A percentile compares a stretch with the other conserved stretches of the same genome.
phyloP scores from a whole-genome alignment of 768 basidiomycete genomes.

The Coprinopsis strossmayeri region DNA sequence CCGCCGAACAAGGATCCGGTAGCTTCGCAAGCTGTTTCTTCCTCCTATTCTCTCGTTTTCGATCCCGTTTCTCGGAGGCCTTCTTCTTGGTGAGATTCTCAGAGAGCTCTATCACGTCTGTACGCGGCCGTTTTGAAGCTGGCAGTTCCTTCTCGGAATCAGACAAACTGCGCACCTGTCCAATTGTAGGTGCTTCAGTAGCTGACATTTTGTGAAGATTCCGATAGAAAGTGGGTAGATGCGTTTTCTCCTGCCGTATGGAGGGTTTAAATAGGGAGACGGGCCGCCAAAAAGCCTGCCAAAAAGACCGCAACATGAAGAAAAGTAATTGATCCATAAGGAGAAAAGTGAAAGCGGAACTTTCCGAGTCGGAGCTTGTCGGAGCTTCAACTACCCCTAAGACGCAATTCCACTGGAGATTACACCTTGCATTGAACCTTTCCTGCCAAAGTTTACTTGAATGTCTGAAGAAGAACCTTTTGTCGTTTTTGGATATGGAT shows the following conservation, averaged over 20 bases:
- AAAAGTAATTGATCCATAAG: too few relatives aligned
- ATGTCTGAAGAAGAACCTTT: constrained; percentile 28
- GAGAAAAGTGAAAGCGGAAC: background rate
- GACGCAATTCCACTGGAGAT: too few relatives aligned
- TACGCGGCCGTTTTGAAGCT: constrained; percentile 5
- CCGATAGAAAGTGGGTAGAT: too few relatives aligned
- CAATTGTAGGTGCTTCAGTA: too few relatives aligned
- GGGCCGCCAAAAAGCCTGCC: too few relatives aligned
- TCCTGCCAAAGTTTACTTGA: background rate
- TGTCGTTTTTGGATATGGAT: constrained; percentile 89
- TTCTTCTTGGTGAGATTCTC: background rate
- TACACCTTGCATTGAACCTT: too few relatives aligned
- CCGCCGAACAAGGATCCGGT: constrained; percentile 61
- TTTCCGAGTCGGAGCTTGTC: background rate
- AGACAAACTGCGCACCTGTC: constrained; percentile 5
- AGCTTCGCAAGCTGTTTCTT: constrained; percentile 30
- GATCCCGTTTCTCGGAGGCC: constrained; percentile 21
- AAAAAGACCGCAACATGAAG: background rate
- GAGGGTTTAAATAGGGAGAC: too few relatives aligned
- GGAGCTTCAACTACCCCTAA: background rate
- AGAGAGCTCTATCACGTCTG: background rate
- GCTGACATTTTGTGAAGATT: too few relatives aligned
- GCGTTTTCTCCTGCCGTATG: too few relatives aligned
- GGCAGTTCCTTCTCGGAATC: constrained; percentile 9
- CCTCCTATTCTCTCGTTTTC: constrained; percentile 22